Base-by-base conservation (phyloP, 2,329 filamentous ascomycete genomes). In the Trichoderma cornu-damae region DNA sequence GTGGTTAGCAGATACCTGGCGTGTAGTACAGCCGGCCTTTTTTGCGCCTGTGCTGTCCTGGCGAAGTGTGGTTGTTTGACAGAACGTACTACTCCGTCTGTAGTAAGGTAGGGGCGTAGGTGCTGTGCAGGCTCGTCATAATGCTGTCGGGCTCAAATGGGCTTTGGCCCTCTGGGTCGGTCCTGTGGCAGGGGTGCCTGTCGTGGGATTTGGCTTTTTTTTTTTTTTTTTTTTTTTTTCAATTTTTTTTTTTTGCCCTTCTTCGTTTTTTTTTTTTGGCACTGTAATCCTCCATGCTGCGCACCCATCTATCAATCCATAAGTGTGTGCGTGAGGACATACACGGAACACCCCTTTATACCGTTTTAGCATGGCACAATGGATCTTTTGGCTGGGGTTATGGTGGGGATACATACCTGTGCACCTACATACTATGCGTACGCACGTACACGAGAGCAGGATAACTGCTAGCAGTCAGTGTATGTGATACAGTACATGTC, bases 401-500 rank as follows among this genome's bases (percentile, higher is more conserved):
- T 38, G 42, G 51, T 38, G 51, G 51, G 51, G 32, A 47, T 55
- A 46, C 40, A 43, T 26, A 43, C 56, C 40, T 34, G 32, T 35
- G 46, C 40, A 42, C 37, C 32, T 37, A 32, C 32, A 20, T 35
- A 49, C 38, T 3, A 22, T 52, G 9, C 38, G 32, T 50, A 46
- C 51, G 18, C n/a, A 42, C 34, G 40, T 54, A 48, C 34, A 22
- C 22, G 16, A 18, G 43, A 34, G 52, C 22, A 44, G 30, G 52
- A 20, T 35, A n/a, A n/a, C 22, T 55, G 20, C 18, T 16, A 40
- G 34, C 37, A 30, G 53, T 49, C 40, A 32, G 51, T 43, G 18
- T 40, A 50, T 43, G 46, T 48, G 28, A 51, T 58, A 48, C 47
- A 52, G 55, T 42, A 47, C 44, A 57, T 34, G 52, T 56, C 52